Percentiles rank a stretch among this genome's conserved stretches.
These are phyloP conservation scores for Theobroma cacao DNA, from an alignment of 345 rosid species.

Conservation along the genomic window DNA sequence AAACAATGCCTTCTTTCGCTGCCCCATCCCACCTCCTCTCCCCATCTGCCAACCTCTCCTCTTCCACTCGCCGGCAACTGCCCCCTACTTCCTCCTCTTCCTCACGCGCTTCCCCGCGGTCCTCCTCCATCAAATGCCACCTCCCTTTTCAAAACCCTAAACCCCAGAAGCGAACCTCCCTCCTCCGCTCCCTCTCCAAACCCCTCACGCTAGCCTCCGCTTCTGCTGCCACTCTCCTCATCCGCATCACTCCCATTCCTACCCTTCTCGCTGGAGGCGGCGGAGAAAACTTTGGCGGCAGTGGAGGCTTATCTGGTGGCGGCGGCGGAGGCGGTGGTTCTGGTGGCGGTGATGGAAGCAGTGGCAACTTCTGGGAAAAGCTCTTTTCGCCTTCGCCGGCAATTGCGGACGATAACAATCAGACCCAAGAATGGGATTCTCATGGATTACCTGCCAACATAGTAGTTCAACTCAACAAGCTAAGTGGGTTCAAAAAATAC, in stretches of 20 bases:
- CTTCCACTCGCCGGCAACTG: slow-evolving; percentile 19
- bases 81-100: slow-evolving; percentile 28
- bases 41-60: slow-evolving; percentile 22
- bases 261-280: slow-evolving; percentile 23
- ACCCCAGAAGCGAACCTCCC: slow-evolving; percentile 5
- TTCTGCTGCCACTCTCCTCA: slow-evolving; percentile 50
- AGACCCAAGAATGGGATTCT: slow-evolving; percentile 75
- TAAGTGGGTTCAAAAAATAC: slow-evolving; percentile 83
- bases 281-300: slow-evolving; percentile 29
- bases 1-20: slow-evolving; percentile 27
- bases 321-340: slow-evolving; percentile 49
- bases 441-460: slow-evolving; percentile 92
- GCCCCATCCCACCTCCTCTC: slow-evolving; percentile 32
- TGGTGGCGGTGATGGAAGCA: slow-evolving; percentile 44
- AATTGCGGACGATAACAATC: slow-evolving; percentile 66
- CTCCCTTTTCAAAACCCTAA: slow-evolving; percentile 21
- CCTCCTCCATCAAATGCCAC: slow-evolving; percentile 34
- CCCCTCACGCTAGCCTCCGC: slow-evolving; percentile 48
- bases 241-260: slow-evolving; percentile 39
- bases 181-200: slow-evolving; percentile 40
- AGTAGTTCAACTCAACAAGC: slow-evolving; percentile 70
- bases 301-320: slow-evolving; percentile 28
- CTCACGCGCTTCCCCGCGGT: slow-evolving; percentile 24
- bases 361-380: slow-evolving; percentile 59
- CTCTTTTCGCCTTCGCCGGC: slow-evolving; percentile 54